Conservation (phyloP, 768 basidiomycete species). For the Trametes punicea region DNA sequence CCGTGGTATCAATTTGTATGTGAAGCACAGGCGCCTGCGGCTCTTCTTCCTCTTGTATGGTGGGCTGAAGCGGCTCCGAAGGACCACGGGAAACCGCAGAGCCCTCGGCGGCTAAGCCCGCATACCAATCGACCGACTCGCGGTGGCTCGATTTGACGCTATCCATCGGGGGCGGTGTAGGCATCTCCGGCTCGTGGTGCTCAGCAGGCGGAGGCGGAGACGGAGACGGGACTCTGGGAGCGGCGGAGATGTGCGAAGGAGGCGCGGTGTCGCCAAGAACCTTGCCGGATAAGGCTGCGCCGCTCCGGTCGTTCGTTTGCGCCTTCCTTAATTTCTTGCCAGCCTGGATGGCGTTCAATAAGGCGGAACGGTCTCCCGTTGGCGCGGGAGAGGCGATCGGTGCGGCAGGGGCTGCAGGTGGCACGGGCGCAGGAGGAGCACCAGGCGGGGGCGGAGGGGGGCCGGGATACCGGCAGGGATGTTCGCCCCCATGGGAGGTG, state of each 20-base stretch:
- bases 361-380: slow-evolving; percentile 54
- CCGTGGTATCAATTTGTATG: slow-evolving; percentile 49
- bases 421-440: slow-evolving; percentile 31
- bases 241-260: slow-evolving; percentile 62
- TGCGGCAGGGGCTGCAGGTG: slow-evolving; percentile 32
- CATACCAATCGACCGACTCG: slow-evolving; percentile 91
- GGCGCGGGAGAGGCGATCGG: slow-evolving; percentile 31
- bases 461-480: slow-evolving; percentile 27
- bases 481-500: slow-evolving; percentile 30
- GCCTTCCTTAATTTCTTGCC: slow-evolving; percentile 71
- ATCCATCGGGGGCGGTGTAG: slow-evolving; percentile 1
- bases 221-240: slow-evolving; percentile 43
- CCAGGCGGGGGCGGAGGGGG: slow-evolving; percentile 31
- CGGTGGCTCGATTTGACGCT: slow-evolving; percentile 44
- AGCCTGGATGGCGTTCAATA: slow-evolving; percentile 77
- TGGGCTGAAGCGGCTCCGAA: slow-evolving; percentile 45
- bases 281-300: slow-evolving; percentile 61
- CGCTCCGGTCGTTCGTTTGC: slow-evolving; percentile 82
- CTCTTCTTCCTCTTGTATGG: slow-evolving; percentile 62
- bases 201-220: slow-evolving; percentile 30
- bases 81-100: slow-evolving; percentile 34
- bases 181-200: slow-evolving; percentile 21
- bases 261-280: slow-evolving; percentile 75
- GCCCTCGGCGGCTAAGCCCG: slow-evolving; percentile 76
- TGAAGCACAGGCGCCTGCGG: slow-evolving; percentile 42